Evolutionary conservation across 352 stramenopile genomes (phyloP), one percentile per base, ranked within the genome.

Genomic region (Elongisporangium anandrum): DNA sequence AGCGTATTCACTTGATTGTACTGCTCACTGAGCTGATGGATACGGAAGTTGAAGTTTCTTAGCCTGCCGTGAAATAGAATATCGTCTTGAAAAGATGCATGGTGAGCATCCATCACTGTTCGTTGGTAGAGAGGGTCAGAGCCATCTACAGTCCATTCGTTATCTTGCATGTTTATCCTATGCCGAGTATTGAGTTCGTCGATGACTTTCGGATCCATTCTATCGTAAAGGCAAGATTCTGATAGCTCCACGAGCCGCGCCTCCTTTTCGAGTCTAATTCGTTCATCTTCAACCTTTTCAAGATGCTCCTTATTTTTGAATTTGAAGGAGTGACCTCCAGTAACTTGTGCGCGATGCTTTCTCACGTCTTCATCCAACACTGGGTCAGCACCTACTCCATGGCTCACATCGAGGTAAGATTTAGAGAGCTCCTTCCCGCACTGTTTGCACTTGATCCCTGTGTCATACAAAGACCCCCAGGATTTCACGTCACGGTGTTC

Each of bases 111-210:
- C 10, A 75, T 65, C 2, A 84, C 57, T 3, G 76, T 58, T 17
- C 81, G 77, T 26, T 66, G 65, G 60, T 87, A 87, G 9, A 89
- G 29, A 2, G 65, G 65, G n/a, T 85, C 69, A 0, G 65, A 72
- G 15, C 73, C 75, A 15, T 70, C 58, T 0, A 69, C 52, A 22
- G 61, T 53, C 3, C 64, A 21, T 0, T 77, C 29, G 2, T 75
- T 52, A 7, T 60, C 57, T 22, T 72, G 56, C 0, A 78, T 72
- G 54, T 88, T 76, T 8, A 92, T 75, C 0, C 72, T 67, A 29
- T 94, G 84, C 1, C 84, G 76, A 29, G 79, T 91, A 50, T 94
- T 87, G 29, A 90, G 75, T 0, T 83, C 75, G 5, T 87, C 81
- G 15, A 94, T 94, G 0, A 68, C 70, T 59, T 89, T 87, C 0